Conservation (phyloP, 345 rosid genomes). For the Aquilaria yunnanensis region DNA sequence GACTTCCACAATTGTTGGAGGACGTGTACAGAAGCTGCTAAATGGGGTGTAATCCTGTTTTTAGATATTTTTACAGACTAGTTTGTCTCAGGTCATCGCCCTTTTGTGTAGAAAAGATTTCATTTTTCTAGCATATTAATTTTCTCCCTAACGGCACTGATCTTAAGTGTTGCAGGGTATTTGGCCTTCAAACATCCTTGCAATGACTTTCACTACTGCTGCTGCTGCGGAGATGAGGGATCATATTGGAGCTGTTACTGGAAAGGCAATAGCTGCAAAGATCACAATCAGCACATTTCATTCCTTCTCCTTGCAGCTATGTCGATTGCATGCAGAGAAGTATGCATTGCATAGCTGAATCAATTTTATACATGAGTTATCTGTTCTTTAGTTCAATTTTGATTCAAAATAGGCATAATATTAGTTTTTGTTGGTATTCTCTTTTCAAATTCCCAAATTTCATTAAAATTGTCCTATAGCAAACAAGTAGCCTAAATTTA, state of each 20-base stretch:
- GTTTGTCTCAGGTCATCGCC: not conserved
- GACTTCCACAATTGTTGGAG: slow-evolving; percentile 96
- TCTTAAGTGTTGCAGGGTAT: slow-evolving; percentile 43
- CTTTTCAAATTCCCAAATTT: too few relatives aligned
- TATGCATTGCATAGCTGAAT: slow-evolving; percentile 18
- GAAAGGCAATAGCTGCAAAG: too few relatives aligned
- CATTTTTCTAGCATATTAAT: too few relatives aligned
- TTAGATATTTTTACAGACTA: not conserved
- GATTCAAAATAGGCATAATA: too few relatives aligned
- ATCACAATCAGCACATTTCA: slow-evolving; percentile 18
- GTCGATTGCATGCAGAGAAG: slow-evolving; percentile 94
- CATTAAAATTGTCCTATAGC: too few relatives aligned
- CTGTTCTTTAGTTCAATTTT: too few relatives aligned
- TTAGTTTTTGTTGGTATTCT: too few relatives aligned
- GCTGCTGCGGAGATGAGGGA: slow-evolving; percentile 96
- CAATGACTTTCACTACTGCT: slow-evolving; percentile 97
- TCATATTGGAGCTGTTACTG: slow-evolving; percentile 33
- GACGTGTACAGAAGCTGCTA: slow-evolving; percentile 67
- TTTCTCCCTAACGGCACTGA: too few relatives aligned
- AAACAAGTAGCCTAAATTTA: too few relatives aligned
- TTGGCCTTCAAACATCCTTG: slow-evolving; percentile 74
- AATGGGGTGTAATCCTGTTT: slow-evolving; percentile 45
- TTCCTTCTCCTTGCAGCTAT: slow-evolving; percentile 88
- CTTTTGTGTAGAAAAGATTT: not conserved
- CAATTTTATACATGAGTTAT: too few relatives aligned